phyloP scores from a whole-genome alignment of 2,329 filamentous ascomycete species.

The Clarireedia monteithiana region DNA sequence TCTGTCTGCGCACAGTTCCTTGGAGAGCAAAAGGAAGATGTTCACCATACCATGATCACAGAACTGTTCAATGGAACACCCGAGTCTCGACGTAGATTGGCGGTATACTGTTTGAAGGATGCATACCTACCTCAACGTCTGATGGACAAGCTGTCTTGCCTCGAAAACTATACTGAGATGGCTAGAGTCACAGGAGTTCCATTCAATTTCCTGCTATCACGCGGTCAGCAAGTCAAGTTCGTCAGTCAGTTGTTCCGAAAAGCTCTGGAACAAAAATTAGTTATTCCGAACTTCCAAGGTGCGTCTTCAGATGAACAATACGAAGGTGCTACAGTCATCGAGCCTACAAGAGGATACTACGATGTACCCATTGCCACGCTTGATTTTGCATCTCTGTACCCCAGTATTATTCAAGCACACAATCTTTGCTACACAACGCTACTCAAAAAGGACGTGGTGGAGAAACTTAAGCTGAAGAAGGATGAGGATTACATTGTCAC shows the following conservation, averaged over 20 bases:
- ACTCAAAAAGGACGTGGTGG: constrained; percentile 68
- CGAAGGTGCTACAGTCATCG: constrained; percentile 95
- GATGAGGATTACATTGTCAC: constrained; percentile 96
- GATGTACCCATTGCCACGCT: constrained; percentile 91
- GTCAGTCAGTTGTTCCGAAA: constrained; percentile 96
- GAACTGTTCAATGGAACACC: constrained; percentile 95
- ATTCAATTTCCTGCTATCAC: constrained; percentile 86
- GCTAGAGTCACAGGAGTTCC: constrained; percentile 97
- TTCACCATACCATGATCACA: constrained; percentile 98
- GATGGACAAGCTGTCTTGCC: constrained; percentile 95
- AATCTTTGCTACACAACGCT: constrained; percentile 97
- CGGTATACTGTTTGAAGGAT: constrained; percentile 95
- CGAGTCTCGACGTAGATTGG: constrained; percentile 82
- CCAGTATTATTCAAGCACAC: constrained; percentile 97
- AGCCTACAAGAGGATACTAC: constrained; percentile 89
- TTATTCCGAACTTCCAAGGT: constrained; percentile 78
- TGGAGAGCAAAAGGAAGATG: constrained; percentile 96
- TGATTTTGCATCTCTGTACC: constrained; percentile 97
- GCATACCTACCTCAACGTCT: constrained; percentile 89
- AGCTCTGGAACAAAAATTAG: constrained; percentile 83
- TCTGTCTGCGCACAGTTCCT: constrained; percentile 93
- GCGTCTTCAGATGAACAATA: constrained; percentile 80
- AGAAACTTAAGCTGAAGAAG: constrained; percentile 69
- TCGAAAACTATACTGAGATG: constrained; percentile 99
- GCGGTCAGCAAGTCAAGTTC: constrained; percentile 96